Evolutionary conservation across 805 yeast genomes (phyloP), one percentile per base, ranked within the genome.

Genomic region (Starmerella sirachaensis): DNA sequence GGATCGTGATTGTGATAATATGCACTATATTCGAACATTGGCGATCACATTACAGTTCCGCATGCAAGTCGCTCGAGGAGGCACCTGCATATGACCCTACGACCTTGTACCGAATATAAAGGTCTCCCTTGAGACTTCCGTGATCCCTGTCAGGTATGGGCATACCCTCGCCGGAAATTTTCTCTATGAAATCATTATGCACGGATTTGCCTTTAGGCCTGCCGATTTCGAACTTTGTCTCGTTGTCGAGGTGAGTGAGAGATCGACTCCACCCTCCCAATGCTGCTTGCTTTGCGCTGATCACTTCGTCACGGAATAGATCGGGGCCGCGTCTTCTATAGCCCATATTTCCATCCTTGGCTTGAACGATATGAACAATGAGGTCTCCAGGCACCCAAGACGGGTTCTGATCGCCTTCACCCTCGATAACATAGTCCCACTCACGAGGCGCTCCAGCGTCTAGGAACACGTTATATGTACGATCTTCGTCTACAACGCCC

Each of bases 341-440:
- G 6, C 98, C 98, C 70, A 83, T 55, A 53, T 80, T 78, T 21
- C 45, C 56, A 1, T 50, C 39, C 14, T 60, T 53, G 27, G 66
- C 63, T 60, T 88, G 96, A 22, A 53, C 54, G 26, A 83, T 54
- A 29, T 63, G 65, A n/a, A 85, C 65, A 18, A 68, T 56, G 39
- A 91, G 62, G 60, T 88, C 83, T 14, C 98, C 98, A 3, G 94
- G 72, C 5, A 66, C 70, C 66, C 73, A 69, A 38, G 81, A 93
- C 2, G 97, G 96, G 47, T 69, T 68, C 54, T 76, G 79, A 54
- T 88, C 93, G 5, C 88, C 85, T 57, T 84, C 84, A 2, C 88
- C 93, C 33, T 65, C 66, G 35, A 78, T 62, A 1, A 70, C 68
- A 47, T 74, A 72, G 29, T 66, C 66, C 49, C 69, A 68, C 40